Base-by-base conservation (phyloP, 768 basidiomycete species). In the Leccinum olivaceopallidum region DNA sequence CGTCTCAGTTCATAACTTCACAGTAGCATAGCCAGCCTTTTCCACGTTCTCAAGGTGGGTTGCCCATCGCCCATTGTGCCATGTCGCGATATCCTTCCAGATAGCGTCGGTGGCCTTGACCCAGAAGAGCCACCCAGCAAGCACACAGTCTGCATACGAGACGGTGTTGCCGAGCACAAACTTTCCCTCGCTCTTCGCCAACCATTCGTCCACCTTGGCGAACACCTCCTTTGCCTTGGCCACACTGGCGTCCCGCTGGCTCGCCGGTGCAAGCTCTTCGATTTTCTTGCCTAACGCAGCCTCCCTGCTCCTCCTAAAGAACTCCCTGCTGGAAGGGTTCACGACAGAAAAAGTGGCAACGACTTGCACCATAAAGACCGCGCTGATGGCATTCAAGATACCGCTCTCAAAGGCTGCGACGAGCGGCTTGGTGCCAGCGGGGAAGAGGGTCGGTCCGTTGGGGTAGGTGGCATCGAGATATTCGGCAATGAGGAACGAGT, bases 381-480 rank as follows among this genome's bases (percentile, higher is more conserved):
- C 57, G 14, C 48, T 22, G 1, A 74, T 7, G 14, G 59, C 63
- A 8, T 22, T 36, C 13, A 60, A 5, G 30, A 74, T 8, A 39
- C 39, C 18, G 6, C 16, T 18, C 7, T 39, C 39, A 39, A 39
- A 39, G 39, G 39, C 39, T 3, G 39, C 39, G 6, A 39, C 39
- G 18, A 39, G 39, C 0, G 39, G 39, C 1, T 39, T 39, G 39
- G 39, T 39, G 39, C 39, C 39, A 39, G 16, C 16, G 39, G 39
- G 39, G 39, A 39, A 39, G 39, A 39, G 39, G 18, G 18, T 18
- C 0, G 39, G 39, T 18, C 16, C 16, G 39, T 39, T 7, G 16
- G 39, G 39, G 56, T 80, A 83, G 0, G 69, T 68, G 16, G 64
- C 70, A 34, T 83, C 82, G 39, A 82, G 79, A 59, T 83, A 83